phyloP scores from a whole-genome alignment of 768 basidiomycete genomes.

The Kwoniella pini region DNA sequence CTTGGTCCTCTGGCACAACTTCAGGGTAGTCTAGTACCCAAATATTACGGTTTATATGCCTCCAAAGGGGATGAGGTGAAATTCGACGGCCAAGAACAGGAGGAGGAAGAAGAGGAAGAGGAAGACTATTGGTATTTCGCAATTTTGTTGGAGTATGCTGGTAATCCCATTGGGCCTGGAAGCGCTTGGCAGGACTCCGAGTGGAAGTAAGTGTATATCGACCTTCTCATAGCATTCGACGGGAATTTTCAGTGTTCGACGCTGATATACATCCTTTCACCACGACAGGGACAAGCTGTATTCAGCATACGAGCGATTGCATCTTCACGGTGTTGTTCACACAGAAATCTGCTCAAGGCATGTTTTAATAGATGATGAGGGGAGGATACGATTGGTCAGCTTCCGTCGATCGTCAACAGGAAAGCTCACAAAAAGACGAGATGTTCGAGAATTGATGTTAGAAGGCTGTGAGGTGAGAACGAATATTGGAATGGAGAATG shows the following conservation, averaged over 20 bases:
- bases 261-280: too few relatives aligned
- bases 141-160: background rate
- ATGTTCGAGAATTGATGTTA: background rate
- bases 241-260: too few relatives aligned
- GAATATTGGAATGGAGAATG: background rate
- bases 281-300: background rate
- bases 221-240: too few relatives aligned
- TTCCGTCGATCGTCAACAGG: background rate
- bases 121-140: background rate
- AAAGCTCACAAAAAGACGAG: background rate
- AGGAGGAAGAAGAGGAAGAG: too few relatives aligned
- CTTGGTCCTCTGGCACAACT: background rate
- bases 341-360: background rate
- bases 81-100: too few relatives aligned
- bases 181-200: background rate
- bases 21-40: background rate
- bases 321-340: background rate
- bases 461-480: background rate
- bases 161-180: background rate
- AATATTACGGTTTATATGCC: background rate
- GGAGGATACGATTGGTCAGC: background rate
- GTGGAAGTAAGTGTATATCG: conserved; percentile 9
- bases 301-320: background rate
- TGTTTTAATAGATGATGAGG: background rate
- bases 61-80: background rate